Base-by-base conservation (phyloP, 1,284 basidiomycete species). In the Heterobasidion occidentale region DNA sequence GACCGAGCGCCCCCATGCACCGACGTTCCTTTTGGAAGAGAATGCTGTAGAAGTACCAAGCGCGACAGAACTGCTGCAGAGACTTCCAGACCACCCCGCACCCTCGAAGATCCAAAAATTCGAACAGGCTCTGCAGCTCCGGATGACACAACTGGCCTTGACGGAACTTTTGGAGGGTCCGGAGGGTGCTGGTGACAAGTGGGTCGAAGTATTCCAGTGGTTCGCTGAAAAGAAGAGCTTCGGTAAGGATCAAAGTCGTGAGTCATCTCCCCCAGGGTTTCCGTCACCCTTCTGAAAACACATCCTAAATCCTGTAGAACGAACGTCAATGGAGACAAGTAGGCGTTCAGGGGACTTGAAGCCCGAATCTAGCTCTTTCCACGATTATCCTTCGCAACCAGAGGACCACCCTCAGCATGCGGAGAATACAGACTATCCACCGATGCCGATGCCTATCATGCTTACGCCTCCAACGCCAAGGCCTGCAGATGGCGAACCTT, bases 121-220 rank as follows among this genome's bases (percentile, higher is more conserved):
- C 60, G 90, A 91, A 63, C 77, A 89, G 56, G 86, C 90, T 33
- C 73, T 98, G 54, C 89, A 95, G 68, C 72, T 99, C 44, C 79
- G 94, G 46, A 90, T 97, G 79, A 92, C 94, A 1, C 87, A 92
- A 67, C 85, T 92, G 55, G 83, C 88, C 3, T 74, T 98, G 51
- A 78, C 83, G 14, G 96, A 99, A 72, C 81, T 88, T 53, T 80
- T 90, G 19, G 88, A 93, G 47, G 97, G 97, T 0, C 79, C 91
- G 0, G 93, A 96, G 62, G 83, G 84, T 47, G 95, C 94, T 0
- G 87, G 91, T 56, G 76, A 77, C 27, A 87, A 84, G 59, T 94
- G 95, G 81, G 78, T 94, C 36, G 90, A 93, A 48, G 78, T 95
- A 2, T 97, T 98, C 69, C 75, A 81, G 6, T 98, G 91, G 88